Evolutionary conservation across 2,329 filamentous ascomycete genomes (phyloP).

Genomic region (Dothideomycetidae sp.): DNA sequence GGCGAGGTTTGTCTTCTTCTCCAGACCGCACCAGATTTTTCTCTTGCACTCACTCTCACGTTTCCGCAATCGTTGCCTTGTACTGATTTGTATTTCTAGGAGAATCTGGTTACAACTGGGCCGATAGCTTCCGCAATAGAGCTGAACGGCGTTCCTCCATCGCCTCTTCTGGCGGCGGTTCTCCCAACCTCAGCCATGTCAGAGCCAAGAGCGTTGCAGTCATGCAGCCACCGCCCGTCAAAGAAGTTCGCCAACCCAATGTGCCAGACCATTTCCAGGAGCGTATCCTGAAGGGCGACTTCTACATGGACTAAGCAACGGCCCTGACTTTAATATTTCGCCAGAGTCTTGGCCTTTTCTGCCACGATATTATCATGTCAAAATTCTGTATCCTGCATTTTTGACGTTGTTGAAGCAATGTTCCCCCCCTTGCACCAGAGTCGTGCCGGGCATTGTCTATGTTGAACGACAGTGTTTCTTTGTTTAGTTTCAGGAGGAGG

Average conservation of each 20-base stretch:
- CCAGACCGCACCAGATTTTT: slow-evolving; percentile 7
- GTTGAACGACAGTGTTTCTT: too few relatives aligned
- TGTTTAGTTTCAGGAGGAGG: too few relatives aligned
- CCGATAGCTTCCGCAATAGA: slow-evolving; percentile 83
- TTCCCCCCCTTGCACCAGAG: too few relatives aligned
- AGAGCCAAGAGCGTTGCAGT: slow-evolving; percentile 54
- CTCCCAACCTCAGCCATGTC: slow-evolving; percentile 36
- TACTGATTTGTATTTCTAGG: slow-evolving; percentile 38
- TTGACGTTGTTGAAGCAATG: too few relatives aligned
- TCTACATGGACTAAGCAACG: slow-evolving; percentile 72
- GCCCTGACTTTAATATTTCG: too few relatives aligned
- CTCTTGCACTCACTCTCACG: too few relatives aligned
- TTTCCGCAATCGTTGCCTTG: slow-evolving; percentile 17
- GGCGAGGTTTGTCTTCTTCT: slow-evolving; percentile 41
- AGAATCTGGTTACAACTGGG: slow-evolving; percentile 96
- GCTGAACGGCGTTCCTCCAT: slow-evolving; percentile 56
- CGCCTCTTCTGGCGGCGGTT: slow-evolving; percentile 38
- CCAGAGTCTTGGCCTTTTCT: too few relatives aligned
- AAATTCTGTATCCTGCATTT: too few relatives aligned
- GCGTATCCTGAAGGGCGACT: slow-evolving; percentile 92
- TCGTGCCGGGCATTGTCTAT: too few relatives aligned
- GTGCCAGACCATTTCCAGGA: slow-evolving; percentile 85
- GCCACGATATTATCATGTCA: too few relatives aligned
- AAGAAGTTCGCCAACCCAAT: slow-evolving; percentile 43
- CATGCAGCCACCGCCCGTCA: slow-evolving; percentile 39